Conservation (phyloP, 2,329 filamentous ascomycete genomes). For the Xylariaceae sp. region DNA sequence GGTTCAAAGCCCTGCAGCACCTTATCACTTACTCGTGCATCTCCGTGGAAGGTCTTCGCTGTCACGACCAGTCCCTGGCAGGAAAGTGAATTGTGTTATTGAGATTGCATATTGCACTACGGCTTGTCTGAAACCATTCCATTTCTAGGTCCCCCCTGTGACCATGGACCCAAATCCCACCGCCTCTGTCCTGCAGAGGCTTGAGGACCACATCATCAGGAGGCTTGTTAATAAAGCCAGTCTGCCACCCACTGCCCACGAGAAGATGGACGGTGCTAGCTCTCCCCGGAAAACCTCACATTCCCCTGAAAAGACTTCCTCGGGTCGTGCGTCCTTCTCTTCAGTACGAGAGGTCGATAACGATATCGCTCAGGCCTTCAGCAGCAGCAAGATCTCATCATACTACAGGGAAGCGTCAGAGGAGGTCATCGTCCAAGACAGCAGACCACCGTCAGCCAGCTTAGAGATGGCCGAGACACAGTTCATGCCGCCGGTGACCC, state of each 20-base stretch:
- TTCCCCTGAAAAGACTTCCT: constrained; percentile 43
- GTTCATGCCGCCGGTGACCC: constrained; percentile 59
- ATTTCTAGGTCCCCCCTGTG: constrained; percentile 6
- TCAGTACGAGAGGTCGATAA: constrained; percentile 66
- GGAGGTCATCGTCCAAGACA: constrained; percentile 58
- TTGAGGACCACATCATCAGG: constrained; percentile 19
- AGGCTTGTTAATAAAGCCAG: constrained; percentile 27
- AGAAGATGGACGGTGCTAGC: constrained; percentile 34
- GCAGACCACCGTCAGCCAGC: constrained; percentile 44
- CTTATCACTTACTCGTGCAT: constrained; percentile 10
- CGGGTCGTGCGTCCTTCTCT: constrained; percentile 62
- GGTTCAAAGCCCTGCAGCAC: constrained; percentile 14
- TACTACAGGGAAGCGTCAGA: constrained; percentile 52
- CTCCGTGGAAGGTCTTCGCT: constrained; percentile 10
- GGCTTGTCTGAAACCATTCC: neutral
- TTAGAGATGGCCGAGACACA: constrained; percentile 48
- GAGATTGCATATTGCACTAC: constrained; percentile 35
- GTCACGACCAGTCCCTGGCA: constrained; percentile 18
- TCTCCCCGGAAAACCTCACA: constrained; percentile 14
- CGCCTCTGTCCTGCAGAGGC: constrained; percentile 19
- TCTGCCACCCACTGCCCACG: constrained; percentile 29
- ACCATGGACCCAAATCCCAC: constrained; percentile 24
- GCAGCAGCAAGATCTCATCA: constrained; percentile 66
- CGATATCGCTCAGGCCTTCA: constrained; percentile 67
- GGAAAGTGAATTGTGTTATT: constrained; percentile 34